Base-by-base conservation (phyloP, 306 rosid species). In the Castanopsis chinensis region DNA sequence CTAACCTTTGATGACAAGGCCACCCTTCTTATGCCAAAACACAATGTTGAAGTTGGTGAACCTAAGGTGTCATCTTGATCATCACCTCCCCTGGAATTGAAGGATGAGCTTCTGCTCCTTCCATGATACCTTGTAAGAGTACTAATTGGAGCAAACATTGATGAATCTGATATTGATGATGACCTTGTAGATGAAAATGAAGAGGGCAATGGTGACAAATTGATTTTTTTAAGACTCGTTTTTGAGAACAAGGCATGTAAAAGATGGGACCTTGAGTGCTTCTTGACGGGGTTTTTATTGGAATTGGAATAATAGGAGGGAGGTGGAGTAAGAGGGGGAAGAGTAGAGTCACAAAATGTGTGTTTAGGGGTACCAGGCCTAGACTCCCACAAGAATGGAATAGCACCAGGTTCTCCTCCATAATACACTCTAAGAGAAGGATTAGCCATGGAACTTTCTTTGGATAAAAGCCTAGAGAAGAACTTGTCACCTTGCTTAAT, bases 311-410 rank as follows among this genome's bases (percentile, higher is more conserved):
- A 83, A 79, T 86, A 89, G 10, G 99, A 90, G 59, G 99, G 99
- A 71, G 99, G 99, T 56, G 97, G 99, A 58, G 97, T 91, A 19
- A 95, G 89, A 74, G 99, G 98, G 69, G 97, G 97, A 2, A 89
- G 83, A 49, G 86, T 53, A 70, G 64, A 58, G 4, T 87, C 79
- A 71, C 86, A 79, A 79, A 87, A 65, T n/a, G 87, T 84, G 73
- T 85, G 59, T 35, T 91, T 92, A 2, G 99, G 99, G 8, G 98
- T 95, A 25, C 99, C 99, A 63, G 99, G 99, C 57, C 82, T 90
- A 72, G 99, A 92, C 69, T 95, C 99, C 98, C 98, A 95, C 27
- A 78, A 65, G 82, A 95, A 95, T 0, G 99, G 97, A 0, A 95
- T 85, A 3, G 90, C 84, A 4, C 90, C 80, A 1, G 93, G 54